Evolutionary conservation across 495 filamentous ascomycete species (phyloP), one percentile per base, ranked within the genome.

Genomic region (Podospora didyma): DNA sequence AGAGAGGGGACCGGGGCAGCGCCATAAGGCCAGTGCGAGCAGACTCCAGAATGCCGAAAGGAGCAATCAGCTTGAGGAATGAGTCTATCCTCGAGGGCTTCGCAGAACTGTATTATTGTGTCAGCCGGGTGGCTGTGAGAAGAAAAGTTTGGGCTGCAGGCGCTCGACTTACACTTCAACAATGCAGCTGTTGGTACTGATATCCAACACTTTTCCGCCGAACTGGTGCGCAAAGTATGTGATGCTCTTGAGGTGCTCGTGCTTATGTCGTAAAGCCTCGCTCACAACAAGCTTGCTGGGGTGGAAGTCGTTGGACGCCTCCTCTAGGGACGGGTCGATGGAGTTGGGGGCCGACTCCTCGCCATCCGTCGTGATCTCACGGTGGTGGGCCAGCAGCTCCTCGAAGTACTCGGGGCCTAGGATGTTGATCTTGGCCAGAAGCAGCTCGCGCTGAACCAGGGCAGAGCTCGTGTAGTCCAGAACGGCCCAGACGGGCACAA

Each of bases 401-500:
- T 96, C 93, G 65, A 96, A 98, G 77, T 94, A 96, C 78, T 98
- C 94, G 16, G 94, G 94, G 1, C 94, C 94, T 20, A 98, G 77
- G 49, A 94, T 95, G 61, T 90, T 93, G 72, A 98, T 81, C 79
- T 98, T 98, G 46, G 94, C 93, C n/a, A 98, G 83, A 20, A 98
- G 80, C 41, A 98, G 76, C 73, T 98, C 94, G 51, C 94, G 86
- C 78, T 98, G 94, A 21, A 98, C 92, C n/a, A 98, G 80, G 23
- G 94, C 90, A 1, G 94, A 85, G 35, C 83, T 79, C 28, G 92
- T 97, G 75, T 98, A 97, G 72, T 98, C 94, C 56, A 98, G 77
- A 16, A 98, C 94, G 28, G 94, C 94, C 94, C 94, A 98, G 50
- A 98, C 94, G 26, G 94, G 94, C 28, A 98, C 94, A 28, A 98